These are phyloP conservation scores for Epichloe scottii DNA, from an alignment of 2,329 filamentous ascomycete genomes.

Conservation along the genomic window DNA sequence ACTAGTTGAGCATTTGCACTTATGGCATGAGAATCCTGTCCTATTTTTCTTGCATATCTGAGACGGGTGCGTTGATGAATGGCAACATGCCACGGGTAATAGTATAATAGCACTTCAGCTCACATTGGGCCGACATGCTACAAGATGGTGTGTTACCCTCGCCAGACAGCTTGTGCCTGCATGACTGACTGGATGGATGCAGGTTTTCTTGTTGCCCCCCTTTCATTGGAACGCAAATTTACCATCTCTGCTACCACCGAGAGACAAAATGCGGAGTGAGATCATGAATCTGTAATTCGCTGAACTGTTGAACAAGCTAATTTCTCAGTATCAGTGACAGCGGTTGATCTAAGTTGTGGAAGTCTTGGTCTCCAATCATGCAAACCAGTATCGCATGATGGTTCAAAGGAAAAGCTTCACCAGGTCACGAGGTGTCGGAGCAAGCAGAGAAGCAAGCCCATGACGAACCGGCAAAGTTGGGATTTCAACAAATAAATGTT, in stretches of 20 bases:
- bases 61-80: neutral
- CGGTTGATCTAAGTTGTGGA: neutral
- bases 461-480: neutral
- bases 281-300: neutral
- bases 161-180: slow-evolving; percentile 3
- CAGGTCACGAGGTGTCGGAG: neutral
- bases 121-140: neutral
- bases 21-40: neutral
- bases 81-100: neutral
- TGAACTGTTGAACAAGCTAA: neutral
- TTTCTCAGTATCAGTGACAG: neutral
- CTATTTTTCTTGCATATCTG: neutral
- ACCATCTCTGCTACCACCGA: neutral
- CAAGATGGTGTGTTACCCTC: neutral
- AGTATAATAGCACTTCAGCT: neutral
- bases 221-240: neutral
- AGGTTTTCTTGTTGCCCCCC: neutral
- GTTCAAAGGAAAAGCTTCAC: neutral
- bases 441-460: neutral
- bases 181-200: neutral
- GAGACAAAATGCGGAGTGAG: neutral
- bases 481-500: neutral
- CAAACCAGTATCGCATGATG: neutral
- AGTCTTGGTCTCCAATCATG: neutral
- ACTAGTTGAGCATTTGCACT: no score